Evolutionary conservation across 805 yeast species (phyloP).

Genomic region (Cephaloascus albidus): DNA sequence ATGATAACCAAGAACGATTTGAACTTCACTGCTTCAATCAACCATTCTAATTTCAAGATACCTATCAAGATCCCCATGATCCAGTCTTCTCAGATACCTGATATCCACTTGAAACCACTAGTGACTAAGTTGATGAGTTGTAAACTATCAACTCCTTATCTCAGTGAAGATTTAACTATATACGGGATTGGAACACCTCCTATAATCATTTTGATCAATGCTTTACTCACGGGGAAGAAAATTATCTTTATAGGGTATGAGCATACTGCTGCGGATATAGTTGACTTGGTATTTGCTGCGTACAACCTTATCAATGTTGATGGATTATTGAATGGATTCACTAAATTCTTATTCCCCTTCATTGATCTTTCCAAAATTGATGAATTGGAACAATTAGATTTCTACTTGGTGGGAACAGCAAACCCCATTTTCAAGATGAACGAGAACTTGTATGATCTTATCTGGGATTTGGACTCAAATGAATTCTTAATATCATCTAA

Average conservation of each 20-base stretch:
- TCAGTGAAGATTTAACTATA: constrained; percentile 38
- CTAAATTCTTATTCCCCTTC: constrained; percentile 42
- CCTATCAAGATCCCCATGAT: constrained; percentile 35
- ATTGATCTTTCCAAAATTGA: constrained; percentile 54
- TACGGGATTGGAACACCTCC: constrained; percentile 48
- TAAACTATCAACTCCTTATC: constrained; percentile 5
- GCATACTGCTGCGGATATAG: constrained; percentile 30
- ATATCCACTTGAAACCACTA: constrained; percentile 3
- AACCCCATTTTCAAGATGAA: constrained; percentile 54
- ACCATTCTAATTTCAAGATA: constrained; percentile 30
- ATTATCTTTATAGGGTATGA: constrained; percentile 29
- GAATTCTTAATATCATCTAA: constrained; percentile 23
- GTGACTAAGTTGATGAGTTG: constrained; percentile 3
- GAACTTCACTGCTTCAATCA: constrained; percentile 27
- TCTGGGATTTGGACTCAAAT: constrained; percentile 49
- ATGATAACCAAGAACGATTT: constrained; percentile 13
- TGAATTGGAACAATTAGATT: constrained; percentile 27
- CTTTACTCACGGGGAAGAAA: constrained; percentile 27
- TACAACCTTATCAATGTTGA: constrained; percentile 31
- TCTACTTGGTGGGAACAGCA: constrained; percentile 56
- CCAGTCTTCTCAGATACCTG: constrained; percentile 6
- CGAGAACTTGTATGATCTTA: constrained; percentile 48
- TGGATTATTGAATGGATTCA: constrained; percentile 30
- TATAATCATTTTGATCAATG: constrained; percentile 22
- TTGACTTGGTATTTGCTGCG: constrained; percentile 27